Conservation (phyloP, 2,329 filamentous ascomycete species). For the Beauveria caledonica region DNA sequence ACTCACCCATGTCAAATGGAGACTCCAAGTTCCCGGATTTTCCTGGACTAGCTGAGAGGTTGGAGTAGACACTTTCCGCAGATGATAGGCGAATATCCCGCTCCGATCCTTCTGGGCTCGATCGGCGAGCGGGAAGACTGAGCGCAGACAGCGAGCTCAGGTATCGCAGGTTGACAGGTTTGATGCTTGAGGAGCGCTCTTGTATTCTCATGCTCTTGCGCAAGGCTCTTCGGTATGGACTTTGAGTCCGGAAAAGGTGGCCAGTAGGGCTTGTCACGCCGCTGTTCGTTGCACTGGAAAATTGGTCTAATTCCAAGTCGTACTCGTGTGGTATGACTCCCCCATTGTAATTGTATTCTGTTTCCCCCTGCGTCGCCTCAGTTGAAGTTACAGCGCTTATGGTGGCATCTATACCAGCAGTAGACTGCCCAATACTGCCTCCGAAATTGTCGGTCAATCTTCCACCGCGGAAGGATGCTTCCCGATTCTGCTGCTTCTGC, state of each 20-base stretch:
- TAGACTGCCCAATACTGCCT: background rate
- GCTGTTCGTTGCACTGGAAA: background rate
- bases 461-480: background rate
- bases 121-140: conserved; percentile 31
- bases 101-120: conserved; percentile 33
- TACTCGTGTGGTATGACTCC: background rate
- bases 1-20: background rate
- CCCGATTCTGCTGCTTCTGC: conserved; percentile 16
- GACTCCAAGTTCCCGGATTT: conserved; percentile 8
- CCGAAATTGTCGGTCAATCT: background rate
- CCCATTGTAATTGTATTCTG: background rate
- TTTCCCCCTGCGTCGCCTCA: no score
- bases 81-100: conserved; percentile 30
- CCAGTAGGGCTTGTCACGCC: conserved; percentile 38
- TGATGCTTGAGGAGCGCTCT: conserved; percentile 11
- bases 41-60: conserved; percentile 16
- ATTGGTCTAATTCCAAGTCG: background rate
- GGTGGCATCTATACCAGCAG: background rate
- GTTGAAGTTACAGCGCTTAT: background rate
- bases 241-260: conserved; percentile 45
- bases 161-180: conserved; percentile 26
- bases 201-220: conserved; percentile 34
- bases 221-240: conserved; percentile 47
- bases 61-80: conserved; percentile 44
- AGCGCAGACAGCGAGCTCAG: conserved; percentile 32